Conservation (phyloP, 192 early-diverging fungal species). For the Coemansia sp. region DNA sequence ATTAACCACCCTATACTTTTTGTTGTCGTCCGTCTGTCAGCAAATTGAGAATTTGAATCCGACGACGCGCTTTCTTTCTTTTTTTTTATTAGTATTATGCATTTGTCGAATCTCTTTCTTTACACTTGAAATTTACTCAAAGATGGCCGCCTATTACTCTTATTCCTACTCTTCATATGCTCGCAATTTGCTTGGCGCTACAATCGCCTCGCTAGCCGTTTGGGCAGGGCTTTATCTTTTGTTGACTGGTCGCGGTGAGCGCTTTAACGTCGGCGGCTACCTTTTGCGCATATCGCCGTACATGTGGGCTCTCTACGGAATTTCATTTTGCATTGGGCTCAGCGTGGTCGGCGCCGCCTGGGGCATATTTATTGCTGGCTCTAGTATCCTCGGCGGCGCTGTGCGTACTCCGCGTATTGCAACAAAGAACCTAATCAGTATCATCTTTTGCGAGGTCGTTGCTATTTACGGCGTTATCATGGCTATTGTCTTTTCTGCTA, state of each 20-base stretch:
- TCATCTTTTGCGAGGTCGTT: constrained; percentile 99
- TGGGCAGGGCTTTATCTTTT: constrained; percentile 76
- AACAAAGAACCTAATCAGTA: constrained; percentile 97
- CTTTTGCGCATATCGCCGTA: constrained; percentile 81
- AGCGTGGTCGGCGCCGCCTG: constrained; percentile 94
- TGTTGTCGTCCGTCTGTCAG: too few species aligned
- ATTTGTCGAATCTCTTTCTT: too few species aligned
- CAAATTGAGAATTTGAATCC: too few species aligned
- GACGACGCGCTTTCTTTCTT: too few species aligned
- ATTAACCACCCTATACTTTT: too few species aligned
- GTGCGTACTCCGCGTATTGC: constrained; percentile 90
- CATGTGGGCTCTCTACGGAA: constrained; percentile 88
- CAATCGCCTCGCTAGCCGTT: constrained; percentile 15
- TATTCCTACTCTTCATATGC: constrained; percentile 24
- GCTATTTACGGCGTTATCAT: constrained; percentile 99
- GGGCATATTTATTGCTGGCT: constrained; percentile 96
- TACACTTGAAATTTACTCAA: too few species aligned
- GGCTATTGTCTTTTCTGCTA: constrained; percentile 94
- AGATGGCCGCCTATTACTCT: too few species aligned
- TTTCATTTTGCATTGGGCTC: constrained; percentile 81
- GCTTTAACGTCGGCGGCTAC: constrained; percentile 85
- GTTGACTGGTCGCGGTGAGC: constrained; percentile 85
- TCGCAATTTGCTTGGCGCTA: constrained; percentile 18
- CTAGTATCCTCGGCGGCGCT: constrained; percentile 85
- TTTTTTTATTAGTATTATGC: too few species aligned